Evolutionary conservation across 2,329 filamentous ascomycete species (phyloP).

Genomic region (Fusarium scirpi): DNA sequence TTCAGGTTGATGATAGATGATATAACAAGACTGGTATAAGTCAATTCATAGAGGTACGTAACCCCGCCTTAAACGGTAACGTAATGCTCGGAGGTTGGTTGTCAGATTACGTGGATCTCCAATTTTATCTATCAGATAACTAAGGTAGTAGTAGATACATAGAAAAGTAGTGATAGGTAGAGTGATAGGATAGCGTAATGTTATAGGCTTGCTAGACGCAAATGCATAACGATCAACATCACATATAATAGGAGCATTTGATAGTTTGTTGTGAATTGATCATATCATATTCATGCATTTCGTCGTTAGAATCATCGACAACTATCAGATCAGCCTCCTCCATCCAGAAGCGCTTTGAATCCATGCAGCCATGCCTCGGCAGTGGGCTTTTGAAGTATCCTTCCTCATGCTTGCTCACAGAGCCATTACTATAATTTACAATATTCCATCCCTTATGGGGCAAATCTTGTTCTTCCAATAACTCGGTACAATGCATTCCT

Average conservation of each 20-base stretch:
- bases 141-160: not conserved
- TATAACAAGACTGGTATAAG: not conserved
- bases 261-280: constrained; percentile 42
- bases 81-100: constrained; percentile 7
- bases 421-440: constrained; percentile 48
- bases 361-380: constrained; percentile 18
- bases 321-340: constrained; percentile 45
- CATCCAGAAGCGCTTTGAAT: constrained; percentile 22
- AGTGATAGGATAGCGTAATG: not conserved
- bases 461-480: constrained; percentile 30
- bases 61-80: constrained; percentile 19
- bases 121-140: constrained; percentile 6
- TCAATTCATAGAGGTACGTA: not conserved
- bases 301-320: constrained; percentile 49
- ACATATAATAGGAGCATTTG: not conserved
- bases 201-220: not conserved
- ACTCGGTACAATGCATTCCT: constrained; percentile 33
- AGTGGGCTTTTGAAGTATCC: constrained; percentile 21
- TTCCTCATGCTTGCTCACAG: constrained; percentile 25
- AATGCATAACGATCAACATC: not conserved
- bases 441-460: constrained; percentile 28
- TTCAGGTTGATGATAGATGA: not conserved
- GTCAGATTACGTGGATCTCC: constrained; percentile 14
- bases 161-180: not conserved
- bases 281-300: constrained; percentile 53